These are phyloP conservation scores for Lactifluus pinguis DNA, from an alignment of 768 basidiomycete genomes.

Conservation along the genomic window DNA sequence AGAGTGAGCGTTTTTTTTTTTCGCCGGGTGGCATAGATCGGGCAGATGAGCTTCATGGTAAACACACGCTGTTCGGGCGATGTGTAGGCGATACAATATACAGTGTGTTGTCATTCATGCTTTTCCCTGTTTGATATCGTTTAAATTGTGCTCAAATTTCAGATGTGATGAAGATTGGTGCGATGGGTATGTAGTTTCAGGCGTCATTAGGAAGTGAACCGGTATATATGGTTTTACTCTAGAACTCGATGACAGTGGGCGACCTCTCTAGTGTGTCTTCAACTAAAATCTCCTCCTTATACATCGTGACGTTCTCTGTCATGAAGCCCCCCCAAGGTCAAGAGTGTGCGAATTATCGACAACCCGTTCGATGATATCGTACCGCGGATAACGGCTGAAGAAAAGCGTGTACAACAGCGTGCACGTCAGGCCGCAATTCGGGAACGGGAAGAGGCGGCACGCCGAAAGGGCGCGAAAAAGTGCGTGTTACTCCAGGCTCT, in stretches of 20 bases:
- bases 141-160: not conserved
- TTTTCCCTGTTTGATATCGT: not conserved
- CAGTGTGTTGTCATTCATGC: slow-evolving; percentile 41
- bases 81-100: slow-evolving; percentile 82
- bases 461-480: slow-evolving; percentile 82
- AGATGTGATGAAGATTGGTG: slow-evolving; percentile 91
- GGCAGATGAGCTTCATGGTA: slow-evolving; percentile 88
- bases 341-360: slow-evolving; percentile 72
- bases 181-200: slow-evolving; percentile 52
- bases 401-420: slow-evolving; percentile 74
- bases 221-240: slow-evolving; percentile 8
- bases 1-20: not conserved
- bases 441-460: slow-evolving; percentile 68
- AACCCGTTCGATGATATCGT: slow-evolving; percentile 95
- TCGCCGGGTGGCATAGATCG: slow-evolving; percentile 42
- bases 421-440: slow-evolving; percentile 69
- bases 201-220: not conserved
- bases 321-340: slow-evolving; percentile 83
- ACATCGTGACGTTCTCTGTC: not conserved
- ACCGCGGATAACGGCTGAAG: slow-evolving; percentile 92
- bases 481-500: not conserved
- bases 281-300: not conserved
- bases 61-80: slow-evolving; percentile 92
- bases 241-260: slow-evolving; percentile 69
- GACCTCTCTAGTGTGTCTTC: slow-evolving; percentile 65